These are phyloP conservation scores for Trichoderma sp. DNA, from an alignment of 2,329 filamentous ascomycete genomes.

Conservation along the genomic window DNA sequence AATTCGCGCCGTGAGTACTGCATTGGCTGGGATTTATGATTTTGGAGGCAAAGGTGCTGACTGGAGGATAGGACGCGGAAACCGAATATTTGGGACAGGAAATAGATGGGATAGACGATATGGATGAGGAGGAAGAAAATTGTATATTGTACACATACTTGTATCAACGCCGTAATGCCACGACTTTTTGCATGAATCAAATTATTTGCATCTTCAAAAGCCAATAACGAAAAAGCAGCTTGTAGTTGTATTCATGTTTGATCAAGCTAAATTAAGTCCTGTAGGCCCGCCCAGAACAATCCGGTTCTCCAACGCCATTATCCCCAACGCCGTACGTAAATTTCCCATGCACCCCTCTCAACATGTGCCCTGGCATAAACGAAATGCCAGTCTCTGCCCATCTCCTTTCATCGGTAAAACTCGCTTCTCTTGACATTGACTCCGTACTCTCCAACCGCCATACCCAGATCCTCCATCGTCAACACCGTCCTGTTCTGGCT, in stretches of 20 bases:
- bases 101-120: constrained; percentile 34
- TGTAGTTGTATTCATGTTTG: constrained; percentile 13
- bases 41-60: not conserved
- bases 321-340: constrained; percentile 28
- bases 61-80: constrained; percentile 56
- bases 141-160: constrained; percentile 37
- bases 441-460: constrained; percentile 97
- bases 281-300: constrained; percentile 1
- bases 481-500: constrained; percentile 90
- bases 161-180: constrained; percentile 36
- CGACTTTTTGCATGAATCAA: constrained; percentile 5
- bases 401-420: constrained; percentile 67
- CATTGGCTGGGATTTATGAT: not conserved
- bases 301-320: constrained; percentile 6
- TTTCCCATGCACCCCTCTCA: not conserved
- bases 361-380: not conserved
- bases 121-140: constrained; percentile 28
- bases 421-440: constrained; percentile 97
- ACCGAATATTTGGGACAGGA: constrained; percentile 58
- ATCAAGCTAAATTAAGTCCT: not conserved
- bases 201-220: not conserved
- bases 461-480: constrained; percentile 98
- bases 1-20: constrained; percentile 79
- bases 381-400: not conserved
- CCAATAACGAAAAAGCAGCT: not conserved